Evolutionary conservation across 257 asterid species (phyloP).

Genomic region (Solanum sejunctum): DNA sequence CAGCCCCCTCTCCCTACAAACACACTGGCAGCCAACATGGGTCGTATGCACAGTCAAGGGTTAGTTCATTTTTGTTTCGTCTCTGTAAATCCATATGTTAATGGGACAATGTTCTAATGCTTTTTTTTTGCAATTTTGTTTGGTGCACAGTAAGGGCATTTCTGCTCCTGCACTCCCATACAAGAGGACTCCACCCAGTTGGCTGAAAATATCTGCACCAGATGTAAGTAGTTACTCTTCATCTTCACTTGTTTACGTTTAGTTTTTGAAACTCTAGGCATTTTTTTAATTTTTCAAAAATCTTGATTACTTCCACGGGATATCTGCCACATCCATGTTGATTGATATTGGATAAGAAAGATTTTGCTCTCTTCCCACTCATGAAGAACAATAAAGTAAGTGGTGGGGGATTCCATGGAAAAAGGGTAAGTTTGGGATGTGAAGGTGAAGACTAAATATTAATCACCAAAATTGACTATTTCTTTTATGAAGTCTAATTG

Average conservation of each 20-base stretch:
- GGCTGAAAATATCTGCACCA: slow-evolving; percentile 48
- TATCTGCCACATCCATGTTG: no score
- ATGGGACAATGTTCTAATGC: background rate
- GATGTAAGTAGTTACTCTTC: slow-evolving; percentile 20
- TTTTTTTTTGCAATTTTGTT: background rate
- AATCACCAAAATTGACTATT: no score
- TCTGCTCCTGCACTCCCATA: slow-evolving; percentile 62
- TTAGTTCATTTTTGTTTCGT: background rate
- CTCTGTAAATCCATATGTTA: background rate
- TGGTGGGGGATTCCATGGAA: no score
- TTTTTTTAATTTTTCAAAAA: background rate
- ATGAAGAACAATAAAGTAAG: no score
- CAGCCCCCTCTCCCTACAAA: background rate
- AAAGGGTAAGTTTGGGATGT: no score
- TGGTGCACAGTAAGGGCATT: slow-evolving; percentile 48
- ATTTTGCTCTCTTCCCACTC: no score
- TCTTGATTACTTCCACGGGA: no score
- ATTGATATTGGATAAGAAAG: no score
- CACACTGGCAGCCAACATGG: slow-evolving; percentile 30
- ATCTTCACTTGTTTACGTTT: background rate
- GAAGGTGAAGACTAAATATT: no score
- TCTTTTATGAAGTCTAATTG: no score
- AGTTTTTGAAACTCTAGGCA: background rate
- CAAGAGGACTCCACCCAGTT: slow-evolving; percentile 19
- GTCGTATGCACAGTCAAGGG: slow-evolving; percentile 81